Base-by-base conservation (phyloP, 2,329 filamentous ascomycete species). In the Penicillium sp. region DNA sequence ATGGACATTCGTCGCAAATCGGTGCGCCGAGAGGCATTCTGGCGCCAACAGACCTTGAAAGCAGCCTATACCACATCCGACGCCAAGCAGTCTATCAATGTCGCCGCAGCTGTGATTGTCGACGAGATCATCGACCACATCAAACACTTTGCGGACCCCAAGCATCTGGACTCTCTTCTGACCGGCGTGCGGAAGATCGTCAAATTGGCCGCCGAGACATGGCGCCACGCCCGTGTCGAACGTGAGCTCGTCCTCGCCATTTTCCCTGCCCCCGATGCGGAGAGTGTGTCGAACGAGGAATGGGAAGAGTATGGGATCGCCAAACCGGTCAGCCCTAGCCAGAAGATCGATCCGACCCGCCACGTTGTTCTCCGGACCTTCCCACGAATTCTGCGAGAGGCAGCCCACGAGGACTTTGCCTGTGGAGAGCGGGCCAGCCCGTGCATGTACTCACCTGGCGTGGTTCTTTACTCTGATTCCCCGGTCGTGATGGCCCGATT, bases 191-290 rank as follows among this genome's bases (percentile, higher is more conserved):
- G 73, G 26, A 67, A 70, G 39, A 74, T 77, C 30, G 74, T 77
- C 32, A 78, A 77, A 50, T 63, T 75, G 13, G 75, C 75, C 2
- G 73, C 74, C 1, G 73, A 77, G 54, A 76, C 74, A 6, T 78
- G 75, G 75, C 64, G 75, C 13, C 73, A 74, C 50, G 75, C 74
- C 4, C 69, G 75, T 7, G 68, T 78, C 20, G 75, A 77, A 52
- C 67, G 73, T 12, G 73, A 76, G 50, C 67, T 75, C 47, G 73
- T 78, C 32, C 61, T 67, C 8, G 74, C 74, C 3, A 65, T 60
- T 1, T 71, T 77, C 61, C 72, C 72, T 2, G 59, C 60, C 0
- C 59, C 62, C 0, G 58, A 65, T 16, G 54, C 63, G 1, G 57
- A 62, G 26, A 51, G 45, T n/a, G 50, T 56, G 10, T 44, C 51